Evolutionary conservation across 805 yeast species (phyloP), one percentile per base, ranked within the genome.

Genomic region (Myxozyma neotropica): DNA sequence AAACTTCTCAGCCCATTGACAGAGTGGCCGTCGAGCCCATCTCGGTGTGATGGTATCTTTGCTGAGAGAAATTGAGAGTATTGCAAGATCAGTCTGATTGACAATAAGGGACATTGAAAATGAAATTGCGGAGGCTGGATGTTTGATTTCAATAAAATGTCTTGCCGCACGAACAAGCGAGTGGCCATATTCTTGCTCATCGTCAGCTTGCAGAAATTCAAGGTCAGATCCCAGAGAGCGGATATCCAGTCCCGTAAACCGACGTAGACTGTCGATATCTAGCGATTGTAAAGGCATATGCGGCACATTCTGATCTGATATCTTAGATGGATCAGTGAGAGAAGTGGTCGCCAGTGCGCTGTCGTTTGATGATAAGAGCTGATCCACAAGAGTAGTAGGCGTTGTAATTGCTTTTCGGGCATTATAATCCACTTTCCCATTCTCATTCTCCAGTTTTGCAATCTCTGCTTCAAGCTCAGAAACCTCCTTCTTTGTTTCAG

Each of bases 21-120:
- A 6, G 6, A 61, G 15, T 3, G 44, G 48, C 7, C 8, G 46
- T 13, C 45, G 43, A 23, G 57, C 59, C 63, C 60, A 61, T 5
- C 17, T 19, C 12, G 65, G 65, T 4, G 24, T 42, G 13, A 58
- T 31, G 2, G 55, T 21, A n/a, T 44, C 50, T 5, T 24, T 10
- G 7, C 7, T 7, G 35, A 58, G 52, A 6, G 42, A 24, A 21
- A 58, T 49, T 1, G 49, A 23, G 17, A 55, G n/a, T 8, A 61
- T 51, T 51, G 54, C 57, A 8, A 58, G 49, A 40, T 52, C 58
- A 23, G 63, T 50, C 35, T 61, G 61, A 47, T 61, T 61, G 29
- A 58, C 59, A 2, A 31, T 26, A 17, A 61, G 55, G 2, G 38
- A 15, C 15, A 58, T 26, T 17, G 49, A 21, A 21, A 58, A 45